phyloP scores from a whole-genome alignment of 2,329 filamentous ascomycete species.

The Scedosporium aurantiacum region DNA sequence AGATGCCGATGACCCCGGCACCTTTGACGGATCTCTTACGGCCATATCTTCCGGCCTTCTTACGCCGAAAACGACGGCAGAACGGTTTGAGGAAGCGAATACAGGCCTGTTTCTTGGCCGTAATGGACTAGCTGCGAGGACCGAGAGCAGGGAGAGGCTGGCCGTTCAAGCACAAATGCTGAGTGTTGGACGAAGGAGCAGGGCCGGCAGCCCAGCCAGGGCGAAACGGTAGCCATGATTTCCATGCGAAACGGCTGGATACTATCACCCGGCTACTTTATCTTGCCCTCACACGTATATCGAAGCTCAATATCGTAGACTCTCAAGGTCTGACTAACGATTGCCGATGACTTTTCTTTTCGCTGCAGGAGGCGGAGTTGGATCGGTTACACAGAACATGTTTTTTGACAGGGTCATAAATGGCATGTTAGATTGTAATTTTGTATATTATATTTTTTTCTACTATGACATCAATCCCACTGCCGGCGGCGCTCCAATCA shows the following conservation, averaged over 20 bases:
- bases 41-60: neutral
- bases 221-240: constrained; percentile 27
- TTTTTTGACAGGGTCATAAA: too few species aligned
- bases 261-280: constrained; percentile 29
- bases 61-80: neutral
- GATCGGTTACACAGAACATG: too few species aligned
- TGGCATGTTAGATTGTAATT: too few species aligned
- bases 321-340: too few species aligned
- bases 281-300: too few species aligned
- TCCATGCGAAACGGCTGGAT: neutral
- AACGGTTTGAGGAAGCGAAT: neutral
- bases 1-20: constrained; percentile 49
- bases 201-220: constrained; percentile 43
- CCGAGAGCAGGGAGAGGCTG: constrained; percentile 76
- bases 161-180: constrained; percentile 43
- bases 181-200: constrained; percentile 45
- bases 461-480: too few species aligned
- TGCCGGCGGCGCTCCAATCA: too few species aligned
- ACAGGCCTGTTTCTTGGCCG: constrained; percentile 36
- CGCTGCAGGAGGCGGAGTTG: too few species aligned
- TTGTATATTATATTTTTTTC: too few species aligned
- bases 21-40: constrained; percentile 31
- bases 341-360: too few species aligned
- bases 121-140: constrained; percentile 66
- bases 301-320: too few species aligned